These are phyloP conservation scores for Naegleria lovaniensis DNA, from an alignment of 208 protist genomes.

Conservation along the genomic window DNA sequence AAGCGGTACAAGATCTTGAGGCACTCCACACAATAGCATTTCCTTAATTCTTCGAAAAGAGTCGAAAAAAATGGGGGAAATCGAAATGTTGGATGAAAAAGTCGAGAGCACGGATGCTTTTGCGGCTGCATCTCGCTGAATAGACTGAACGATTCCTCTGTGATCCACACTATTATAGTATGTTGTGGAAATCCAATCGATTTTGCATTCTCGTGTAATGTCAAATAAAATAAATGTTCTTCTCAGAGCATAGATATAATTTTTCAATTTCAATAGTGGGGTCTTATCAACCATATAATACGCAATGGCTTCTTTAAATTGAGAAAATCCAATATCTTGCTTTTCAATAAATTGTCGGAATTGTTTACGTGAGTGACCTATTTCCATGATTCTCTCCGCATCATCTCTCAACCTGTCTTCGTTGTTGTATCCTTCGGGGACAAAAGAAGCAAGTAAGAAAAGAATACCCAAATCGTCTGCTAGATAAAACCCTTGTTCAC, in stretches of 20 bases:
- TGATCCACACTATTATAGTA: neutral
- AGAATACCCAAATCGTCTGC: neutral
- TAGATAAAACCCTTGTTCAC: neutral
- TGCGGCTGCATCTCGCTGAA: slow-evolving; percentile 16
- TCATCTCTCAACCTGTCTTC: neutral
- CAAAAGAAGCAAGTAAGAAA: neutral
- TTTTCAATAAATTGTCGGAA: neutral
- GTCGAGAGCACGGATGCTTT: neutral
- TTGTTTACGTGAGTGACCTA: neutral
- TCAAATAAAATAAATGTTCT: neutral
- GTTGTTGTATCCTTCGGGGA: neutral
- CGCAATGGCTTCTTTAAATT: neutral
- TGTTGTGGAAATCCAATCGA: neutral
- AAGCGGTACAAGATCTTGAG: slow-evolving; percentile 52
- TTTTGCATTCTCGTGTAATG: neutral
- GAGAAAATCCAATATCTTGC: neutral
- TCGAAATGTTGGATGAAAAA: slow-evolving; percentile 3
- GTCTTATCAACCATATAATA: neutral
- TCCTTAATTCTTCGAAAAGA: neutral
- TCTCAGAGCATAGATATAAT: neutral
- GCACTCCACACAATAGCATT: neutral
- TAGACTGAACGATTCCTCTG: neutral
- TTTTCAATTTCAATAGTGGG: neutral
- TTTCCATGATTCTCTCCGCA: neutral
- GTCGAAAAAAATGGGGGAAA: neutral